A percentile compares a stretch with the other conserved stretches of the same genome.
Evolutionary conservation across 768 basidiomycete species (phyloP).

Genomic region (Suillus subluteus): DNA sequence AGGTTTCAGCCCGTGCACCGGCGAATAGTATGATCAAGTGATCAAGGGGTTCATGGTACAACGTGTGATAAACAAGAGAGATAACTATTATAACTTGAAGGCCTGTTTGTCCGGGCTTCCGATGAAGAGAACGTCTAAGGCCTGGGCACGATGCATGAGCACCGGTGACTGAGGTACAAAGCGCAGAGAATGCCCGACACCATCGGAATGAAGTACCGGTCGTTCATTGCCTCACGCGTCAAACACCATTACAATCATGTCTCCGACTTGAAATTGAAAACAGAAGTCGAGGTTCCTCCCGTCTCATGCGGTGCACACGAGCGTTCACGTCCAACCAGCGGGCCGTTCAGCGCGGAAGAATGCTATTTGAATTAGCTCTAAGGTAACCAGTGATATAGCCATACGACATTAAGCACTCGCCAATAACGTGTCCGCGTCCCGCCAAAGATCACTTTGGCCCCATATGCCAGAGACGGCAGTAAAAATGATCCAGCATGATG

Average conservation of each 20-base stretch:
- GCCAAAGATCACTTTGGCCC: constrained; percentile 84
- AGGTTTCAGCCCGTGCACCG: not conserved
- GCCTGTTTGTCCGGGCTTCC: not conserved
- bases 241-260: not conserved
- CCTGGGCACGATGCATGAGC: not conserved
- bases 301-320: not conserved
- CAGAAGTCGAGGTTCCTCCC: not conserved
- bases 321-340: too few species aligned
- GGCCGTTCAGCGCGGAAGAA: not conserved
- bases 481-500: constrained; percentile 78
- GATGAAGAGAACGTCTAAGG: not conserved
- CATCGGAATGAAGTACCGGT: not conserved
- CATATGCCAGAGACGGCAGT: constrained; percentile 66
- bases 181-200: not conserved
- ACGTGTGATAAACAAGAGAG: not conserved
- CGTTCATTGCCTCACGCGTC: not conserved
- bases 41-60: not conserved
- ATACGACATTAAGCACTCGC: constrained; percentile 14
- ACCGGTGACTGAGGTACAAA: not conserved
- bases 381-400: not conserved
- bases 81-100: not conserved
- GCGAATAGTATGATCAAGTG: not conserved
- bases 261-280: not conserved
- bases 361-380: not conserved
- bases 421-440: constrained; percentile 66